Evolutionary conservation across 2,329 filamentous ascomycete genomes (phyloP), one percentile per base, ranked within the genome.

Genomic region (Ceratocystis ficicola): DNA sequence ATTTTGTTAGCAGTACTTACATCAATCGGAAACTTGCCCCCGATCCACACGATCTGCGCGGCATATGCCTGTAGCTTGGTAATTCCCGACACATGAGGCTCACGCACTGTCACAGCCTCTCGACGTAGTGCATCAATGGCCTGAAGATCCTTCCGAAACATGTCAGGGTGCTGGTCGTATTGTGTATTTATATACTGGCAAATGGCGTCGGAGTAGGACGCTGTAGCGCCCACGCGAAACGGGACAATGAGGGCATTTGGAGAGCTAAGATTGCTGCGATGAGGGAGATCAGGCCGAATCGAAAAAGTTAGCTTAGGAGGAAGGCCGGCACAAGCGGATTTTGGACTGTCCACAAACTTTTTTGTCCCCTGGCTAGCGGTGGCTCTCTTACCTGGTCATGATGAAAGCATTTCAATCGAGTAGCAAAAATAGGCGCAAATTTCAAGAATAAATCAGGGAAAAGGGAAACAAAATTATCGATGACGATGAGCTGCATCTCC

Each of bases 91-190:
- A 83, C 79, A 73, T 99, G 94, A 2, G 94, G 86, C 73, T 99
- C 94, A 68, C 88, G 84, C 1, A 94, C 88, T 74, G 91, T 90
- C 65, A 96, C 81, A n/a, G 94, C 94, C 74, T 95, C 89, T 69
- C 83, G 83, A 4, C 94, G 86, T 67, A 97, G 78, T 62, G 84
- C 80, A 73, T 97, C 91, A 72, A 99, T 91, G 70, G 88, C 83
- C 73, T 92, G 86, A 67, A 85, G 84, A 77, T 99, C 94, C 69
- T 89, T 83, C 69, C 85, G 84, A 76, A 99, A 99, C 87, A 96
- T 95, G 75, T 96, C 91, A 44, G 94, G 93, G 74, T 96, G 93
- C 75, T 99, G 94, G 76, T 97, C 93, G 86, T 97, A 97, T 81
- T 97, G 96, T 75, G 85, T 87, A 68, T 91, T 95, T 73, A 99